Evolutionary conservation across 2,329 filamentous ascomycete genomes (phyloP), one percentile per base, ranked within the genome.

Genomic region (Ophiostoma piceae): DNA sequence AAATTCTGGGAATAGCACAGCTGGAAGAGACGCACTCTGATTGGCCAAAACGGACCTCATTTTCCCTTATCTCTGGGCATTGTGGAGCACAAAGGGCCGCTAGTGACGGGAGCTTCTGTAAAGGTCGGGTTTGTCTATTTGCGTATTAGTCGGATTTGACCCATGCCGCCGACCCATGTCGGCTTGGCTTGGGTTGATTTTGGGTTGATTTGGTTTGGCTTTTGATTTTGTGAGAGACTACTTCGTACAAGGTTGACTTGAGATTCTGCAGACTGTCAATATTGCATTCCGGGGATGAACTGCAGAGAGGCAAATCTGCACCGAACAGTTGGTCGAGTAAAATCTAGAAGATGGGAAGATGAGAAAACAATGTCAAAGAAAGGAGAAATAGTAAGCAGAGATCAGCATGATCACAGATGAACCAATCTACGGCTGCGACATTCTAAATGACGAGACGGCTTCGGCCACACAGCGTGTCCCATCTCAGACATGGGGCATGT

Each of bases 11-110:
- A 57, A 22, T 9, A 57, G 51, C 43, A 47, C 43, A 26, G 51
- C 51, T 57, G 2, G n/a, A 3, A 26, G 9, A 26, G 51, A 11
- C 22, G 22, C 9, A 8, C 64, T 43, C 19, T 66, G 64, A 66
- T 66, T 71, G 70, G 70, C 35, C 11, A 11, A 19, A 14, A 26
- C 6, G 29, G 29, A 47, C 22, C 14, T 47, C 43, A 65, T 22
- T 70, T 70, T 73, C 16, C 69, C 72, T 74, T 74, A 74, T 74
- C 73, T 74, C 70, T 72, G 62, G 73, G 72, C 72, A 71, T 62
- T 67, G 71, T 72, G 73, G 73, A 35, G 26, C 43, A 4, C 43
- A 26, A 16, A n/a, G 51, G 9, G n/a, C 37, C 51, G 19, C 64
- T 66, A 66, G 64, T 26, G 64, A 69, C 37, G 65, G 68, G 65